Evolutionary conservation across 176 grass and related monocot species (phyloP).

Genomic region (Melocanna baccifera): DNA sequence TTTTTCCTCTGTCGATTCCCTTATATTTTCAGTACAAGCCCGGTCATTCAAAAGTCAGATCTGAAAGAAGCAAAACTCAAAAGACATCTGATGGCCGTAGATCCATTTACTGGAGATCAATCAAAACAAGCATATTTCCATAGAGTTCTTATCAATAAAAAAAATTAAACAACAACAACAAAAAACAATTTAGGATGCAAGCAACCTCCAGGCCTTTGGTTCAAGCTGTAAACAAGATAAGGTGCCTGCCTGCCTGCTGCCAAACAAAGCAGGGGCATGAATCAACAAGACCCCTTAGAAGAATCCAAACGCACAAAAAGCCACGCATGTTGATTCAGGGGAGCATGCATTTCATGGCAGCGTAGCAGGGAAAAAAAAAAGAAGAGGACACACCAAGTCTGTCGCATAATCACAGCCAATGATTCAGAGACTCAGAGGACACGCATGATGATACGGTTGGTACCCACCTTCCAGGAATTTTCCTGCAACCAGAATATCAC

Average conservation of each 20-base stretch:
- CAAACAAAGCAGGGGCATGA: slow-evolving; percentile 20
- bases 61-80: neutral
- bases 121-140: neutral
- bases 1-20: neutral
- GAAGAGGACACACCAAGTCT: neutral
- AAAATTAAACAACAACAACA: neutral
- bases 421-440: slow-evolving; percentile 18
- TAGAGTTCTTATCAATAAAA: neutral
- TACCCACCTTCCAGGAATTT: slow-evolving; percentile 38
- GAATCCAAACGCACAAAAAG: slow-evolving; percentile 44
- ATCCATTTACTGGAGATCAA: neutral
- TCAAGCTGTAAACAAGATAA: slow-evolving; percentile 30
- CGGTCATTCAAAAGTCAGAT: slow-evolving; percentile 10
- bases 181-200: slow-evolving; percentile 9
- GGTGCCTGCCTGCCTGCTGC: slow-evolving; percentile 29
- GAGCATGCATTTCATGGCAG: slow-evolving; percentile 26
- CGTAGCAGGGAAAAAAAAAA: neutral
- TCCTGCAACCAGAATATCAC: slow-evolving; percentile 1
- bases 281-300: slow-evolving; percentile 4
- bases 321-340: slow-evolving; percentile 31
- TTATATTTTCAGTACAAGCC: neutral
- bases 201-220: neutral
- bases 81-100: neutral
- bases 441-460: slow-evolving; percentile 29
- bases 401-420: slow-evolving; percentile 2